A percentile compares a stretch with the other conserved stretches of the same genome.
Evolutionary conservation across 805 yeast species (phyloP).

Genomic region (Wickerhamiella sergipiensis): DNA sequence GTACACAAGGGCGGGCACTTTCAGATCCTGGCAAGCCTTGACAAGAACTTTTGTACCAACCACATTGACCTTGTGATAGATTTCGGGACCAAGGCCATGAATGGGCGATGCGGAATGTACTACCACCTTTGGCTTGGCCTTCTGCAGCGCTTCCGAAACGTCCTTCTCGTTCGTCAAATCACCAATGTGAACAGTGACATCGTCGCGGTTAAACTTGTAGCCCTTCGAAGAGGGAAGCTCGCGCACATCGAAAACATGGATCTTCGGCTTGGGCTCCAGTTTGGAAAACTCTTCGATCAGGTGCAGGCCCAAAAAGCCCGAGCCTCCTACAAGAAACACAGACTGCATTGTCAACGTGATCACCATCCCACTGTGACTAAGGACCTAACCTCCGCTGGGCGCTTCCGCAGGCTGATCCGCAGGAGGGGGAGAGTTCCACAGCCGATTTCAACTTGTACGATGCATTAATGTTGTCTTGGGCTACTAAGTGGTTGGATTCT

Average conservation of each 20-base stretch:
- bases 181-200: slow-evolving; percentile 57
- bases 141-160: slow-evolving; percentile 46
- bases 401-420: too few species aligned
- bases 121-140: slow-evolving; percentile 52
- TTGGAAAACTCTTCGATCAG: slow-evolving; percentile 72
- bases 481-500: too few species aligned
- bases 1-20: slow-evolving; percentile 61
- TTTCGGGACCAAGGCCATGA: slow-evolving; percentile 70
- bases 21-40: slow-evolving; percentile 39
- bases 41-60: slow-evolving; percentile 72
- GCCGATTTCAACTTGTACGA: too few species aligned
- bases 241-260: slow-evolving; percentile 83
- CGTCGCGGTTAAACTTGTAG: slow-evolving; percentile 54
- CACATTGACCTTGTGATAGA: slow-evolving; percentile 83
- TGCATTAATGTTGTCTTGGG: too few species aligned
- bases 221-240: slow-evolving; percentile 60
- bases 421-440: too few species aligned
- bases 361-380: neutral
- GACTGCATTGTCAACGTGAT: slow-evolving; percentile 26
- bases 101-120: slow-evolving; percentile 97
- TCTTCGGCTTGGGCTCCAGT: slow-evolving; percentile 48
- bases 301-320: slow-evolving; percentile 90
- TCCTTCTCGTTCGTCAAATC: slow-evolving; percentile 69
- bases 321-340: slow-evolving; percentile 84
- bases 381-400: neutral